Evolutionary conservation across 352 stramenopile genomes (phyloP), one percentile per base, ranked within the genome.

Genomic region (Pythium utonaiense): DNA sequence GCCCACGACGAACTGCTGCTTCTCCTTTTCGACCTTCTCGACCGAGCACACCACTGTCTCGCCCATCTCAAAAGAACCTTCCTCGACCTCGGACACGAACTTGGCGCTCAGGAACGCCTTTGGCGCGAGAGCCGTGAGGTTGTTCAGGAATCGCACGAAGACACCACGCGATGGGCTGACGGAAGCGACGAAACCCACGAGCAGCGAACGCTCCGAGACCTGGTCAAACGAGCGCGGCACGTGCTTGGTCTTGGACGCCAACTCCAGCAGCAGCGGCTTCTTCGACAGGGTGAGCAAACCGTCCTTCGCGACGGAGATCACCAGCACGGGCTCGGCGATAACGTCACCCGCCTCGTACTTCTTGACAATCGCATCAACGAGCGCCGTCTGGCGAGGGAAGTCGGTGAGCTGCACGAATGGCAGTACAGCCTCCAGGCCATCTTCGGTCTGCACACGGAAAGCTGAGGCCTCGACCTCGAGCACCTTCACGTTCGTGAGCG

Each of bases 141-240:
- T 87, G 72, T 94, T 93, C 36, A 96, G 67, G 54, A 96, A 95
- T 53, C 88, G 89, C 21, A 96, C 80, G 53, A 96, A 96, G 27
- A 96, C 86, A 12, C 87, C 83, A 52, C 87, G 88, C 4, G 73
- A 80, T 8, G 70, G 72, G 40, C 88, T 80, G 44, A 96, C 78
- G 3, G 85, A 91, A 19, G 84, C 80, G 40, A 96, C 84, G 47
- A 89, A 91, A 5, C 87, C 87, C 38, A 94, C 71, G 12, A 96
- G 50, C 19, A 88, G 57, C 28, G 77, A 63, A 14, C 77, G 77
- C 24, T 89, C 77, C 57, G 78, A 71, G 1, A 95, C 74, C 12
- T 91, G 70, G 16, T 69, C 63, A 38, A 94, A 87, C 9, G 59
- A 69, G n/a, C 75, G 72, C 2, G 84, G 84, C 28, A 95, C 45